Evolutionary conservation across 2,329 filamentous ascomycete genomes (phyloP).

Genomic region (Pseudogymnoascus pannorum): DNA sequence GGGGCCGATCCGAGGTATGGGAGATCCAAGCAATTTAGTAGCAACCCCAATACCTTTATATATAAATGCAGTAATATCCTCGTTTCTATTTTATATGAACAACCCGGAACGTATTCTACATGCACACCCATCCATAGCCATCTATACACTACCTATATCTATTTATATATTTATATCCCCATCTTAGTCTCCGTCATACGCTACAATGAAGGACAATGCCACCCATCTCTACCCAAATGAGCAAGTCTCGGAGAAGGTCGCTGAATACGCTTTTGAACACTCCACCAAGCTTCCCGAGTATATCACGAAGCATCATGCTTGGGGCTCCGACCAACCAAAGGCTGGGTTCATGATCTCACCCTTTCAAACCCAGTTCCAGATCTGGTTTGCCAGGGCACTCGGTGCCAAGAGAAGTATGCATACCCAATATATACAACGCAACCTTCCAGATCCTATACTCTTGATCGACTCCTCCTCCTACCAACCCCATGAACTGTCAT

Average conservation of each 20-base stretch:
- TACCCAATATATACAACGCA: not conserved
- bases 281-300: slow-evolving; percentile 37
- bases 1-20: not conserved
- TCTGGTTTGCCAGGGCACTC: slow-evolving; percentile 20
- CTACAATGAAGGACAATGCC: slow-evolving; percentile 22
- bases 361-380: slow-evolving; percentile 20
- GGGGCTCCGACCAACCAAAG: slow-evolving; percentile 16
- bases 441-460: not conserved
- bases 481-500: not conserved
- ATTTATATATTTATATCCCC: not conserved
- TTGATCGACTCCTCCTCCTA: not conserved
- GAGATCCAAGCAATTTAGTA: not conserved
- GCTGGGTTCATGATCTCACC: slow-evolving; percentile 23
- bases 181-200: not conserved
- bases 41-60: not conserved
- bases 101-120: not conserved
- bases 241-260: slow-evolving; percentile 35
- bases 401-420: slow-evolving; percentile 21
- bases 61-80: not conserved
- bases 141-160: not conserved
- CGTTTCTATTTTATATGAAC: not conserved
- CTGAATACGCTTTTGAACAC: slow-evolving; percentile 36
- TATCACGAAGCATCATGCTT: slow-evolving; percentile 37
- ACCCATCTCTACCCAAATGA: slow-evolving; percentile 37
- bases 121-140: not conserved